Conservation (phyloP, 768 basidiomycete genomes). For the Boletus sp. region DNA sequence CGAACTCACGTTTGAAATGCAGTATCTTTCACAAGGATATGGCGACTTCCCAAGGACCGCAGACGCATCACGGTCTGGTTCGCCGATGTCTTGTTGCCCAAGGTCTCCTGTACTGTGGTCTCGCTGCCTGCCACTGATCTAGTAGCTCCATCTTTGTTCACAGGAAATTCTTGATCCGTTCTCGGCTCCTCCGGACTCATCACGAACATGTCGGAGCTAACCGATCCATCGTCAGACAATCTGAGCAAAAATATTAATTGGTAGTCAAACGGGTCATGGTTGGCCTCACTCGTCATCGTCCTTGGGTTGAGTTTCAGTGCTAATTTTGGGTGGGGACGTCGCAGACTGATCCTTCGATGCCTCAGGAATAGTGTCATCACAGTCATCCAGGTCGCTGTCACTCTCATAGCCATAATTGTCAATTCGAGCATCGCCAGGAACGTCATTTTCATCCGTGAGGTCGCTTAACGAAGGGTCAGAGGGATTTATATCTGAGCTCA, state of each 20-base stretch:
- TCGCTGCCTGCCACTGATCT: not conserved
- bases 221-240: not conserved
- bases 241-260: slow-evolving; percentile 2
- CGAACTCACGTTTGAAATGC: slow-evolving; percentile 26
- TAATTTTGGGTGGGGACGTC: not conserved
- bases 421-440: slow-evolving; percentile 5
- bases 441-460: slow-evolving; percentile 5
- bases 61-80: not conserved
- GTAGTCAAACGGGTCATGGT: not conserved
- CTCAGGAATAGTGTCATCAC: not conserved
- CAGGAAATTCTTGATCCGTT: not conserved
- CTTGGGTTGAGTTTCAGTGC: not conserved
- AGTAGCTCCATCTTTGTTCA: not conserved
- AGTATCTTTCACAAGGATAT: slow-evolving; percentile 24
- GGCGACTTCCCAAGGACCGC: slow-evolving; percentile 5
- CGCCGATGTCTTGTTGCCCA: not conserved
- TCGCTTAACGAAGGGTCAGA: slow-evolving; percentile 12
- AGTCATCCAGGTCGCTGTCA: slow-evolving; percentile 34
- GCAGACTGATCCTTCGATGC: not conserved
- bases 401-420: slow-evolving; percentile 32
- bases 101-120: not conserved
- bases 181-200: slow-evolving; percentile 11
- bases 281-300: slow-evolving; percentile 8
- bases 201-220: slow-evolving; percentile 20
- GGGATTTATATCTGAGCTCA: slow-evolving; percentile 6